A percentile compares a stretch with the other conserved stretches of the same genome.
Conservation (phyloP, 2,329 filamentous ascomycete genomes). For the Didymella pomorum region DNA sequence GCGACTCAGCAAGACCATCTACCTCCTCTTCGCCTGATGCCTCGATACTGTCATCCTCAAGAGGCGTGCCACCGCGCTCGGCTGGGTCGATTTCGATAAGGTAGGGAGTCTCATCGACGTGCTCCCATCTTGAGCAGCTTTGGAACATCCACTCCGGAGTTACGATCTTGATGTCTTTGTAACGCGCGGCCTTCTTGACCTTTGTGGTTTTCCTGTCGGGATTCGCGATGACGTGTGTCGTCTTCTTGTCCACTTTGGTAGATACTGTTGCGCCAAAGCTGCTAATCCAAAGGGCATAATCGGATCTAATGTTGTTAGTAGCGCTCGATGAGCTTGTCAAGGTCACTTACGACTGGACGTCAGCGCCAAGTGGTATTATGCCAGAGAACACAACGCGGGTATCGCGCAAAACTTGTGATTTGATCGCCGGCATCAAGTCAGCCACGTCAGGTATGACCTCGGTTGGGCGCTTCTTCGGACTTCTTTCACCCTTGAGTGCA, state of each 20-base stretch:
- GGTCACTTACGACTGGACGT: conserved; percentile 67
- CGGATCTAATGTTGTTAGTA: conserved; percentile 62
- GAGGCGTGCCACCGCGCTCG: conserved; percentile 56
- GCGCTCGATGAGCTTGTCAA: too few species aligned
- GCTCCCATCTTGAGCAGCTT: conserved; percentile 83
- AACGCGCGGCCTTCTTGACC: conserved; percentile 83
- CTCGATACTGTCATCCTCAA: conserved; percentile 54
- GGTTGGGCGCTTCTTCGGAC: conserved; percentile 58
- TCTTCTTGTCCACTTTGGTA: conserved; percentile 61
- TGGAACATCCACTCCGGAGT: conserved; percentile 89
- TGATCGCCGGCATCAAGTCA: conserved; percentile 81
- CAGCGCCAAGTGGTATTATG: conserved; percentile 81
- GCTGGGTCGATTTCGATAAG: conserved; percentile 78
- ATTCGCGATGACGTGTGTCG: conserved; percentile 77
- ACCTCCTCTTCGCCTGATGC: conserved; percentile 50
- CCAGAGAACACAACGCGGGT: conserved; percentile 88
- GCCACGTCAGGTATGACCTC: conserved; percentile 83
- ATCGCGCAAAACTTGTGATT: conserved; percentile 75
- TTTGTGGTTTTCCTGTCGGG: conserved; percentile 82
- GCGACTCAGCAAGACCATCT: conserved; percentile 38
- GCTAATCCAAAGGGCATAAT: conserved; percentile 85
- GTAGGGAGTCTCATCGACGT: conserved; percentile 79
- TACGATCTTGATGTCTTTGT: conserved; percentile 86
- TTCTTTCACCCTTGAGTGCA: conserved; percentile 61
- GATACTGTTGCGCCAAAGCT: conserved; percentile 81